Percentiles rank a stretch among this genome's conserved stretches.
Evolutionary conservation across 345 rosid species (phyloP).

Genomic region (Viola odorata): DNA sequence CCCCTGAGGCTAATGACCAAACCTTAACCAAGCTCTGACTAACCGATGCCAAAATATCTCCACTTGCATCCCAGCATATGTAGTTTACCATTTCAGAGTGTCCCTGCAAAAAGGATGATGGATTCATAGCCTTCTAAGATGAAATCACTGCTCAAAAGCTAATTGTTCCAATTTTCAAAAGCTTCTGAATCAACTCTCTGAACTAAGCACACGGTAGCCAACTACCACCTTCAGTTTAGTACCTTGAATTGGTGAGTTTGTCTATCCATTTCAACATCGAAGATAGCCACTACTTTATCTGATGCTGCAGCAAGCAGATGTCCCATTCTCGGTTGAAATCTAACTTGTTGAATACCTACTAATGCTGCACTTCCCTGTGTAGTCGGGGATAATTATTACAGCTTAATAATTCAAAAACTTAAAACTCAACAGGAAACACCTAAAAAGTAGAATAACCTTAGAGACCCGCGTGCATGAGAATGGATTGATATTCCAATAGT

Average conservation of each 20-base stretch:
- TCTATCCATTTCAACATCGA: constrained; percentile 54
- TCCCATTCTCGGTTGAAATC: constrained; percentile 64
- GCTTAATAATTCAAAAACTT: background rate
- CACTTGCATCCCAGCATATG: constrained; percentile 57
- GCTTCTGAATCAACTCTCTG: background rate
- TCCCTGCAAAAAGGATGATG: constrained; percentile 34
- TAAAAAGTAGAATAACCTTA: constrained; percentile 30
- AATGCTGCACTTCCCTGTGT: background rate
- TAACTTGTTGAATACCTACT: constrained; percentile 44
- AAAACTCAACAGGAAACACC: background rate
- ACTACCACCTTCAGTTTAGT: background rate
- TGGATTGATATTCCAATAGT: constrained; percentile 46
- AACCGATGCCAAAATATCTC: constrained; percentile 65
- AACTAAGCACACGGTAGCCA: background rate
- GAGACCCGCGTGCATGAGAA: constrained; percentile 35
- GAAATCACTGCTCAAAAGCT: background rate
- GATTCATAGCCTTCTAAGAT: background rate
- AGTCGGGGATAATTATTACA: background rate
- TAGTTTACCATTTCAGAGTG: constrained; percentile 50
- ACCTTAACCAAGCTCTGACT: constrained; percentile 54
- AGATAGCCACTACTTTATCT: constrained; percentile 50
- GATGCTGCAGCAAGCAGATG: constrained; percentile 61
- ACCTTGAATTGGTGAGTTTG: constrained; percentile 45
- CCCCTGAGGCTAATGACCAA: constrained; percentile 56
- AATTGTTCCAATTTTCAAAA: background rate